phyloP scores from a whole-genome alignment of 2,329 filamentous ascomycete species.

The Endocalyx cinctus region DNA sequence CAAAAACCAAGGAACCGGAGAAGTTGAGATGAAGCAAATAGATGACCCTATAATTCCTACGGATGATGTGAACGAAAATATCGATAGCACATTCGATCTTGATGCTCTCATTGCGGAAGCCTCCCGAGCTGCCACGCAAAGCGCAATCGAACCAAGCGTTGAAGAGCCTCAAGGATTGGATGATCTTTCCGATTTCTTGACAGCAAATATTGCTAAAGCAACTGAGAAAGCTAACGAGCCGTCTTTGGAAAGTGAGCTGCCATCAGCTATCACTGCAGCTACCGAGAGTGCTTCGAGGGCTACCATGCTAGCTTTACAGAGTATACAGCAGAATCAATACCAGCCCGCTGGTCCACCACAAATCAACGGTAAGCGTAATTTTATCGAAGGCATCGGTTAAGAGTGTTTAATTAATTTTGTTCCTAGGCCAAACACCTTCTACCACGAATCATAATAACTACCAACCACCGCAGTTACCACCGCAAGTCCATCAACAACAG shows the following conservation, averaged over 20 bases:
- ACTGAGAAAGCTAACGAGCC: slow-evolving; percentile 24
- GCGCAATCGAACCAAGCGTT: slow-evolving; percentile 14
- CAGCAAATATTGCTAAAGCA: slow-evolving; percentile 25
- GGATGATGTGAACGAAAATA: slow-evolving; percentile 12
- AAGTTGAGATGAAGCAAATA: slow-evolving; percentile 15
- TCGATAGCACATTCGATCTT: slow-evolving; percentile 24
- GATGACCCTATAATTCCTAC: slow-evolving; percentile 15
- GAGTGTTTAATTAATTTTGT: slow-evolving; percentile 7
- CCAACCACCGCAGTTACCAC: slow-evolving; percentile 16
- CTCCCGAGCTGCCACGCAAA: slow-evolving; percentile 26
- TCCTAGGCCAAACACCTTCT: slow-evolving; percentile 17
- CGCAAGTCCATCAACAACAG: slow-evolving; percentile 15
- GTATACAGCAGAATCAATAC: slow-evolving; percentile 28
- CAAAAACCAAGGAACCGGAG: slow-evolving; percentile 20
- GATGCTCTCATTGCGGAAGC: slow-evolving; percentile 29
- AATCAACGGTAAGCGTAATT: slow-evolving; percentile 15
- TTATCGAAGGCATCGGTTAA: no score
- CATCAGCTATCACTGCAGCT: slow-evolving; percentile 24
- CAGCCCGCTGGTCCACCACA: slow-evolving; percentile 26
- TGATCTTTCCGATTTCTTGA: slow-evolving; percentile 25
- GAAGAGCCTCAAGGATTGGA: slow-evolving; percentile 17
- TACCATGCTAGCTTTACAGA: slow-evolving; percentile 27
- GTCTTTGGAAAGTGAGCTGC: slow-evolving; percentile 18
- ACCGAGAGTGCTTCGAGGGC: slow-evolving; percentile 28
- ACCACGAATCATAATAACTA: slow-evolving; percentile 16